Conservation (phyloP, 148 eudicot species). For the Spergularia marina region DNA sequence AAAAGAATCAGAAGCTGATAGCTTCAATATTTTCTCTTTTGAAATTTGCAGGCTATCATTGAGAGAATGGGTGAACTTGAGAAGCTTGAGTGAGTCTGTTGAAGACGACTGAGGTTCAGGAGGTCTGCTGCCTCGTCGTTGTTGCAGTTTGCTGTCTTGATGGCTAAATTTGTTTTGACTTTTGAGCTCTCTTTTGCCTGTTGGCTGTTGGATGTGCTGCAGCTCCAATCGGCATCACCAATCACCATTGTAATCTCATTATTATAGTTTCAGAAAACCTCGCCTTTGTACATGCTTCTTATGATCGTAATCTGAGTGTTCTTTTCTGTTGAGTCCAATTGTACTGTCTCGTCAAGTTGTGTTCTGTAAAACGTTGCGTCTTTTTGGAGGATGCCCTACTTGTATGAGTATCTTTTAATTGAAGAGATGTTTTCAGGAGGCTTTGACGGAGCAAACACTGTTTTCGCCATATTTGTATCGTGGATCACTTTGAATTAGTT, state of each 20-base stretch:
- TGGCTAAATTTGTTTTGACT: constrained; percentile 5
- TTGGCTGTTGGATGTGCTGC: background rate
- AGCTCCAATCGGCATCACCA: background rate
- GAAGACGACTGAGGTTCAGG: background rate
- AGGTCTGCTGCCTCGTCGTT: background rate
- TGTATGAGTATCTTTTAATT: background rate
- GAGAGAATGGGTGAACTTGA: constrained; percentile 86
- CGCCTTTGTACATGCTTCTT: constrained; percentile 14
- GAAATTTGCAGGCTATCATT: constrained; percentile 60
- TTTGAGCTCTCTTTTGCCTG: background rate
- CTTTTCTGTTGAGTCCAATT: background rate
- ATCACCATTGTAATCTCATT: constrained; percentile 6
- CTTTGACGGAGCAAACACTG: background rate
- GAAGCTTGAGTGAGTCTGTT: constrained; percentile 53
- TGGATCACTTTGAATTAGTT: too few relatives aligned
- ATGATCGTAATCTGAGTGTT: constrained; percentile 11
- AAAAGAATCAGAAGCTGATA: background rate
- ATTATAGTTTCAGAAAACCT: background rate
- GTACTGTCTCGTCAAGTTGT: background rate
- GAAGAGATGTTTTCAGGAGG: background rate
- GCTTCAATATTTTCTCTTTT: background rate
- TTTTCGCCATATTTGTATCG: too few relatives aligned
- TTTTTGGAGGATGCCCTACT: background rate
- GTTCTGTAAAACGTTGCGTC: background rate
- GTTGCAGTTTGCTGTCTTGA: background rate